These are phyloP conservation scores for Talaromyces marneffei DNA, from an alignment of 2,329 filamentous ascomycete genomes.

Conservation along the genomic window DNA sequence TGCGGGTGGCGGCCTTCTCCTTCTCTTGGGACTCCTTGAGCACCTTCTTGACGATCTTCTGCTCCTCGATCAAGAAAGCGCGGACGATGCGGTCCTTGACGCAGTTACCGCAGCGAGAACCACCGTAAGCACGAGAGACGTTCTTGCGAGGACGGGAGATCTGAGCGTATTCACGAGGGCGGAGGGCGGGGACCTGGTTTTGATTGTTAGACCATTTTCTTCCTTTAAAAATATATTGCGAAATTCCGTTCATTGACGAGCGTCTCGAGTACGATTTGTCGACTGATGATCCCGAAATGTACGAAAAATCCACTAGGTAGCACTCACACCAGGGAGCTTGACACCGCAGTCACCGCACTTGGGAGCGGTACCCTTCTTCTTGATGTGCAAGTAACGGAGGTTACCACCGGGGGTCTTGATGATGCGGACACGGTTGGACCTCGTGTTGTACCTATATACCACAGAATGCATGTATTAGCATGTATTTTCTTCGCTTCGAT, in stretches of 20 bases:
- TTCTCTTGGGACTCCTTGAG: slow-evolving; percentile 93
- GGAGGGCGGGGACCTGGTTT: slow-evolving; percentile 80
- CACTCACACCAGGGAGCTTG: slow-evolving; percentile 96
- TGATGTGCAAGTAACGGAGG: slow-evolving; percentile 96
- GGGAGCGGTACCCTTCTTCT: slow-evolving; percentile 96
- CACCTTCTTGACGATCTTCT: slow-evolving; percentile 99
- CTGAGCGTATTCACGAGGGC: slow-evolving; percentile 93
- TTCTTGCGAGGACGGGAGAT: slow-evolving; percentile 99
- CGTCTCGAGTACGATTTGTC: not conserved
- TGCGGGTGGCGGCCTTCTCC: slow-evolving; percentile 31
- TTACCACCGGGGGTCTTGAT: slow-evolving; percentile 95
- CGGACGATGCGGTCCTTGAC: slow-evolving; percentile 97
- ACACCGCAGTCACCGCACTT: slow-evolving; percentile 99
- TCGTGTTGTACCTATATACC: slow-evolving; percentile 82
- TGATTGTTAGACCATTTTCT: not conserved
- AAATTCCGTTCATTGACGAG: not conserved
- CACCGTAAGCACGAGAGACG: slow-evolving; percentile 96
- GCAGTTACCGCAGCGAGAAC: slow-evolving; percentile 97
- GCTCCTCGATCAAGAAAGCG: slow-evolving; percentile 99
- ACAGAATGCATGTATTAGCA: slow-evolving; percentile 30
- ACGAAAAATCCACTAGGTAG: slow-evolving; percentile 17
- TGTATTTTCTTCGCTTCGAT: slow-evolving; percentile 5
- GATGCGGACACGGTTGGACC: slow-evolving; percentile 92
- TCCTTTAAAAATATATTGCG: not conserved
- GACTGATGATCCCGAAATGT: not conserved